Conservation (phyloP, 2,329 filamentous ascomycete genomes). For the Aspergillus amoenus region DNA sequence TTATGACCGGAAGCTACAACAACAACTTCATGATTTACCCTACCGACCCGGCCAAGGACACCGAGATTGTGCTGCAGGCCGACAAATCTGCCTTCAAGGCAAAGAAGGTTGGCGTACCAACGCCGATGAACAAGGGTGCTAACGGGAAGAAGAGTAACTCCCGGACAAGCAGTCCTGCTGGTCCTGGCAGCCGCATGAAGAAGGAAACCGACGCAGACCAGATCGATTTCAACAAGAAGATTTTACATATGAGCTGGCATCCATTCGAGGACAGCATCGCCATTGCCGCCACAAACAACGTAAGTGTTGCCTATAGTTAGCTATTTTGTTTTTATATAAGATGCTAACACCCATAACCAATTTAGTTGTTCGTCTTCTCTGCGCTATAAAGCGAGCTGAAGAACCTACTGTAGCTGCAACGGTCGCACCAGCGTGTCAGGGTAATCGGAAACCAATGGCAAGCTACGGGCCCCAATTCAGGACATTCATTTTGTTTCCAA, state of each 20-base stretch:
- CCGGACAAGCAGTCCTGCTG: conserved; percentile 82
- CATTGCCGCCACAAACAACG: conserved; percentile 98
- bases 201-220: conserved; percentile 99
- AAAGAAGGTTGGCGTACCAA: conserved; percentile 98
- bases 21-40: conserved; percentile 99
- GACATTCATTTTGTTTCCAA: conserved; percentile 4
- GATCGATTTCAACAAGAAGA: conserved; percentile 99
- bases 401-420: conserved; percentile 20
- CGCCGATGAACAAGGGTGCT: conserved; percentile 77
- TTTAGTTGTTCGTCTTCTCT: conserved; percentile 74
- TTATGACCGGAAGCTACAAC: conserved; percentile 99
- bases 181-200: conserved; percentile 89
- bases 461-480: conserved; percentile 18
- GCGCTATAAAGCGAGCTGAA: conserved; percentile 55
- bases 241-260: conserved; percentile 99
- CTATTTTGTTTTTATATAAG: background rate
- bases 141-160: conserved; percentile 84
- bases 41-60: conserved; percentile 91
- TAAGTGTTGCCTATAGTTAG: conserved; percentile 54
- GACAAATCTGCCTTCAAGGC: conserved; percentile 99
- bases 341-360: conserved; percentile 16
- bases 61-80: conserved; percentile 93
- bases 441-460: conserved; percentile 5
- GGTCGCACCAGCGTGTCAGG: conserved; percentile 22
- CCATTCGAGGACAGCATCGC: conserved; percentile 99